Conservation (phyloP, 257 asterid species). For the Thymus quinquecostatus region DNA sequence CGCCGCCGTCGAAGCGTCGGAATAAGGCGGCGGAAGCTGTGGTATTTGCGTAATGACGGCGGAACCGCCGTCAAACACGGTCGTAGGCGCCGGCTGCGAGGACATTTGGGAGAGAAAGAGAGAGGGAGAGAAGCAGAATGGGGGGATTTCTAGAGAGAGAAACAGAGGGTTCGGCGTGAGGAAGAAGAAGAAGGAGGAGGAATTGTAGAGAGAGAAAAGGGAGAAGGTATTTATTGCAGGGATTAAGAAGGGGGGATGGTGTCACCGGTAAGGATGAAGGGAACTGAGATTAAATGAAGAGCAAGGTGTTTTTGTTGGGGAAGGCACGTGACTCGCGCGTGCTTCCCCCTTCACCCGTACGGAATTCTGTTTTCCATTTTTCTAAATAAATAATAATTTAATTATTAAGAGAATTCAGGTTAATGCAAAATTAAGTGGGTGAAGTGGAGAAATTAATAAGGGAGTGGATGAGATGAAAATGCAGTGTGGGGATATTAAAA, state of each 20-base stretch:
- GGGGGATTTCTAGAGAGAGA: conserved; percentile 27
- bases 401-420: neutral
- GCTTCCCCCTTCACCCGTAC: conserved; percentile 9
- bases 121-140: too few relatives aligned
- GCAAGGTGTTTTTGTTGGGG: conserved; percentile 33
- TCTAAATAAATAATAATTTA: neutral
- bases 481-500: conserved; percentile 27
- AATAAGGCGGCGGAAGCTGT: conserved; percentile 34
- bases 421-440: neutral
- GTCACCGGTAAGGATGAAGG: conserved; percentile 36
- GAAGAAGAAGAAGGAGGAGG: conserved; percentile 8
- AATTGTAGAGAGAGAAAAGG: conserved; percentile 33
- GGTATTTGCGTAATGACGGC: conserved; percentile 36
- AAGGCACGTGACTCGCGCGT: conserved; percentile 45
- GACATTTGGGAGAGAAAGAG: conserved; percentile 41
- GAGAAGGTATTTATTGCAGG: conserved; percentile 33
- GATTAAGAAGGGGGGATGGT: neutral
- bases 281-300: conserved; percentile 29
- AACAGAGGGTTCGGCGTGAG: conserved; percentile 18
- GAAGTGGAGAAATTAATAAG: conserved; percentile 18
- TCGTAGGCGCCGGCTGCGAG: conserved; percentile 34
- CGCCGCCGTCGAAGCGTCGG: conserved; percentile 35
- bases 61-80: conserved; percentile 37
- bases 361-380: neutral
- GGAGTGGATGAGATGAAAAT: conserved; percentile 23